Percentiles rank a stretch among this genome's conserved stretches.
These are phyloP conservation scores for Coccinonectria pachysandricola DNA, from an alignment of 2,329 filamentous ascomycete species.

Conservation along the genomic window DNA sequence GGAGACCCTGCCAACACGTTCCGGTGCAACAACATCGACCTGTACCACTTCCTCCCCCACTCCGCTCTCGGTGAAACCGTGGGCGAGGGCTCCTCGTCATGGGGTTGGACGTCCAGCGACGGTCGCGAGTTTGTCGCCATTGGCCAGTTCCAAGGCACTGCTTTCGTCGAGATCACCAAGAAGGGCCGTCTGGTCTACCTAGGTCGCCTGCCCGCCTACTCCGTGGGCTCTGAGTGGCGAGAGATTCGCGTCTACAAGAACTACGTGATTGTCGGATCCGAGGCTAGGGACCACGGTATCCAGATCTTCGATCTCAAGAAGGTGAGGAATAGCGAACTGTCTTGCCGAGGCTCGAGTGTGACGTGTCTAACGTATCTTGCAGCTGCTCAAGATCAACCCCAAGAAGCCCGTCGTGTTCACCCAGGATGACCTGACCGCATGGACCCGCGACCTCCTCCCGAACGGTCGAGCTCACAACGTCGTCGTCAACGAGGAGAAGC, in stretches of 20 bases:
- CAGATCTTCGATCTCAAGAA: slow-evolving; percentile 55
- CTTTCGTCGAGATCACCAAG: slow-evolving; percentile 34
- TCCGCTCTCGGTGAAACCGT: slow-evolving; percentile 37
- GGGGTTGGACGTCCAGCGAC: slow-evolving; percentile 37
- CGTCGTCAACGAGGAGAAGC: slow-evolving; percentile 29
- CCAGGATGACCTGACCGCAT: slow-evolving; percentile 24
- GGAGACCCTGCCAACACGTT: slow-evolving; percentile 39
- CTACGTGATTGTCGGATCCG: slow-evolving; percentile 28
- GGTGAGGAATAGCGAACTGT: too few species aligned
- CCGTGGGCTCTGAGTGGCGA: slow-evolving; percentile 25
- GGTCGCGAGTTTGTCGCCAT: slow-evolving; percentile 36
- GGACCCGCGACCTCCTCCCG: slow-evolving; percentile 22
- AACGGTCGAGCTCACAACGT: slow-evolving; percentile 25
- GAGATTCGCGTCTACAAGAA: slow-evolving; percentile 30
- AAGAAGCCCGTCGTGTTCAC: slow-evolving; percentile 26
- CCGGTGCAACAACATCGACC: slow-evolving; percentile 39
- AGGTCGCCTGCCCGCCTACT: slow-evolving; percentile 34
- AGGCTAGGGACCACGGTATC: slow-evolving; percentile 41
- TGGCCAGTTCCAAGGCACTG: slow-evolving; percentile 36
- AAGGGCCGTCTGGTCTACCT: slow-evolving; percentile 33
- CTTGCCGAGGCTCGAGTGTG: too few species aligned
- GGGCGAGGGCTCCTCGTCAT: slow-evolving; percentile 28
- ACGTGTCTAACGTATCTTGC: too few species aligned
- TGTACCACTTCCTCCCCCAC: slow-evolving; percentile 46
- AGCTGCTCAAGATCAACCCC: slow-evolving; percentile 34